Conservation (phyloP, 2,329 filamentous ascomycete genomes). For the Camillea tinctor region DNA sequence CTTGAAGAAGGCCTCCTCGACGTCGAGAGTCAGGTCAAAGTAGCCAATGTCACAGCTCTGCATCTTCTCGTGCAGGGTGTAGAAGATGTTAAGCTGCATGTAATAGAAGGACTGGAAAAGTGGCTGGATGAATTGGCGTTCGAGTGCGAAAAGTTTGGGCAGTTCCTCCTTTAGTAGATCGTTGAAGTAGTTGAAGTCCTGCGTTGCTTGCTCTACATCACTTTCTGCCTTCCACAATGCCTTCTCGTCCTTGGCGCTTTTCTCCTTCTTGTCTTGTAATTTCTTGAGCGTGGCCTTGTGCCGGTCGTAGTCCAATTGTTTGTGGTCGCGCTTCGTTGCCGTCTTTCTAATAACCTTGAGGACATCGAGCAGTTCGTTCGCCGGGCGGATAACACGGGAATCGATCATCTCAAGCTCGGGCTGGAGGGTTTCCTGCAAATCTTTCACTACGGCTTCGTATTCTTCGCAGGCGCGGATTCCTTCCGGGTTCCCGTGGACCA, state of each 20-base stretch:
- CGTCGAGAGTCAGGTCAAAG: constrained; percentile 86
- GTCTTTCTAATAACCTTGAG: constrained; percentile 95
- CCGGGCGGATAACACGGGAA: constrained; percentile 82
- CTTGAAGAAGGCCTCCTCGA: constrained; percentile 85
- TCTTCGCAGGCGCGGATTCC: constrained; percentile 95
- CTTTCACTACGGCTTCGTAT: constrained; percentile 87
- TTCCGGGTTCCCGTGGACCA: constrained; percentile 82
- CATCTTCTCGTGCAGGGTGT: constrained; percentile 97
- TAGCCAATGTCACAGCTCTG: constrained; percentile 96
- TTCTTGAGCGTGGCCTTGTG: constrained; percentile 84
- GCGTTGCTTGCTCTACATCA: constrained; percentile 85
- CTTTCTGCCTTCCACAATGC: constrained; percentile 93
- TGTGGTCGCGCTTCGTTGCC: constrained; percentile 88
- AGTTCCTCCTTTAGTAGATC: constrained; percentile 94
- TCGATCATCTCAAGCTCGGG: constrained; percentile 99
- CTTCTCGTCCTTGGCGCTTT: constrained; percentile 94
- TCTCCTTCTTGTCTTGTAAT: constrained; percentile 96
- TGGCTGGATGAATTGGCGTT: constrained; percentile 92
- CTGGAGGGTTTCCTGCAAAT: constrained; percentile 81
- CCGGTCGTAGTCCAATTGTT: constrained; percentile 94
- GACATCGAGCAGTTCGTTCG: constrained; percentile 89
- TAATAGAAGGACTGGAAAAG: constrained; percentile 99
- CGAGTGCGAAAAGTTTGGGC: constrained; percentile 84
- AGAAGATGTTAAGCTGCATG: constrained; percentile 99
- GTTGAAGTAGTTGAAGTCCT: constrained; percentile 98